Conservation (phyloP, 805 yeast species). For the Barnettozyma sp. region DNA sequence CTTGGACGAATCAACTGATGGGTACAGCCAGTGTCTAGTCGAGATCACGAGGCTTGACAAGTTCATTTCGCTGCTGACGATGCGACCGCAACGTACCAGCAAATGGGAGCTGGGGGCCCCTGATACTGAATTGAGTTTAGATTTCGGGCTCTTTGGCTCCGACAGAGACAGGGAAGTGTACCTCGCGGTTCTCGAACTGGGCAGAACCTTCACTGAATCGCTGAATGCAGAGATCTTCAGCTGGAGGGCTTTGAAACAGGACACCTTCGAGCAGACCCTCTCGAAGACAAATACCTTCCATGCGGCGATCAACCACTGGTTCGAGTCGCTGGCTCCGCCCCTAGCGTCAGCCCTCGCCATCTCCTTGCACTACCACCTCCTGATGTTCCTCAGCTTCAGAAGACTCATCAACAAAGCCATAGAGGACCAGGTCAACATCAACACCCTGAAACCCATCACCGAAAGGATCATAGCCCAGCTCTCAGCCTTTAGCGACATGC, state of each 20-base stretch:
- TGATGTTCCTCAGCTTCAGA: slow-evolving; percentile 6
- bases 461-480: background rate
- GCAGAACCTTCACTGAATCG: background rate
- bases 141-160: slow-evolving; percentile 20
- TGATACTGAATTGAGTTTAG: slow-evolving; percentile 5
- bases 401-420: slow-evolving; percentile 7
- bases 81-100: slow-evolving; percentile 21
- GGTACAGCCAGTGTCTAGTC: slow-evolving; percentile 20
- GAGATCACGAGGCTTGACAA: slow-evolving; percentile 24
- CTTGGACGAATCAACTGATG: background rate
- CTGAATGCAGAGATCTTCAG: slow-evolving; percentile 1
- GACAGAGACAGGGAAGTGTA: slow-evolving; percentile 14
- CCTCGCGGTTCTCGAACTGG: slow-evolving; percentile 6
- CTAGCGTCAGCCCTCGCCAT: slow-evolving; percentile 5
- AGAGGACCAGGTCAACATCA: background rate
- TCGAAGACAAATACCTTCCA: background rate
- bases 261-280: background rate
- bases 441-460: background rate
- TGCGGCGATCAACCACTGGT: slow-evolving; percentile 1
- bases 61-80: slow-evolving; percentile 24
- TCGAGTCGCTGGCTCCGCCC: background rate
- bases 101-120: slow-evolving; percentile 23
- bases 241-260: slow-evolving; percentile 1
- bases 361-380: slow-evolving; percentile 7
- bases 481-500: slow-evolving; percentile 6